Base-by-base conservation (phyloP, 202 grass and related monocot genomes). In the Eragrostis tef region DNA sequence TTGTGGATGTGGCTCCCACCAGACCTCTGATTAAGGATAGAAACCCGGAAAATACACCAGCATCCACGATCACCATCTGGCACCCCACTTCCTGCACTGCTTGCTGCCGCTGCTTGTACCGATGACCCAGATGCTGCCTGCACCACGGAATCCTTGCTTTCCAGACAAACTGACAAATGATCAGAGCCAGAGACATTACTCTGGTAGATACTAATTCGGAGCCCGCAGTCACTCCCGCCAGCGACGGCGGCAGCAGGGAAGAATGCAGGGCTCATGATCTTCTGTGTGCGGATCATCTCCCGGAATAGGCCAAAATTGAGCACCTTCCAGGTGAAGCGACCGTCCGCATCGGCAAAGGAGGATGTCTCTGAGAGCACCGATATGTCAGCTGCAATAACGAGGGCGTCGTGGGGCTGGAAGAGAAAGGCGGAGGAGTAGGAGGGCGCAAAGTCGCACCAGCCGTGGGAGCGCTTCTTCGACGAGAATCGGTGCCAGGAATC, bases 401-500 rank as follows among this genome's bases (percentile, higher is more conserved):
- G 86, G 15, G 90, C 80, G 41, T 98, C 95, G 59, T 87, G 79
- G 59, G 89, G 87, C 15, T 79, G 74, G 42, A 87, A 70, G 78
- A 94, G 78, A 71, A 83, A 91, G 31, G 84, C 62, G 64, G 89
- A 14, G 44, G 84, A 34, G 70, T 81, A 67, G 78, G 79, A 88
- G 22, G 96, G 96, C 65, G 90, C 70, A 65, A 98, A 95, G 54
- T 98, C 96, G 76, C 90, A 93, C 96, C 96, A 98, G 2, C 96
- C 96, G 46, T 98, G 96, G 61, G 92, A 93, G 43, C 91, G 91
- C 80, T 93, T 98, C 96, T 98, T 98, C 19, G 90, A 91, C 47
- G 87, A 93, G 89, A 98, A 98, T 17, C 96, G 91, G 73, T 93
- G 92, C 92, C 96, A 98, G 34, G 92, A 98, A 79, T 98, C 92